Conservation (phyloP, 345 rosid genomes). For the Populus euphratica region DNA sequence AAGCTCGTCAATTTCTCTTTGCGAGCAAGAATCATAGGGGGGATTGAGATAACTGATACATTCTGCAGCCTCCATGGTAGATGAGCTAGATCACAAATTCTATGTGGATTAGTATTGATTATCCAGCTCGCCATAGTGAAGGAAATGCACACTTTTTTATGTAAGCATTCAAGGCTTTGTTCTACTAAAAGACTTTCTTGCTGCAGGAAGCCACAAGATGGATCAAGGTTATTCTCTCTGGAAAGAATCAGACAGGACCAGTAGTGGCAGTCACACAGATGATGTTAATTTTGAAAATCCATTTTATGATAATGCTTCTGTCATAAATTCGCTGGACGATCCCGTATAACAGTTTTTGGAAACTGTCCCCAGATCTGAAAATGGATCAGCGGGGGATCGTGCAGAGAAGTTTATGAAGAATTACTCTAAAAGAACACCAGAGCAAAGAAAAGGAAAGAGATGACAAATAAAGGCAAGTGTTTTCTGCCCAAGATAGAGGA, state of each 20-base stretch:
- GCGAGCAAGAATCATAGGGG: slow-evolving; percentile 33
- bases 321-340: slow-evolving; percentile 30
- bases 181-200: not conserved
- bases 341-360: slow-evolving; percentile 60
- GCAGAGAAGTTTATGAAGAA: slow-evolving; percentile 46
- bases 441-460: too few species aligned
- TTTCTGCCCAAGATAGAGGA: too few species aligned
- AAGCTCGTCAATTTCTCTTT: slow-evolving; percentile 62
- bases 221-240: slow-evolving; percentile 19
- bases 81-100: slow-evolving; percentile 15
- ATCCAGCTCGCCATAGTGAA: not conserved
- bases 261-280: slow-evolving; percentile 2
- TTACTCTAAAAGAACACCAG: too few species aligned
- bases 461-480: too few species aligned
- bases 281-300: slow-evolving; percentile 1
- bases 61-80: slow-evolving; percentile 14
- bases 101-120: slow-evolving; percentile 14
- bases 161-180: not conserved
- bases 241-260: slow-evolving; percentile 20
- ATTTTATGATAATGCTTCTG: not conserved
- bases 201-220: slow-evolving; percentile 22
- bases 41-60: slow-evolving; percentile 9
- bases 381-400: slow-evolving; percentile 32
- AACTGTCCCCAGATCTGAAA: slow-evolving; percentile 40
- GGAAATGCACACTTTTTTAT: not conserved